A percentile compares a stretch with the other conserved stretches of the same genome.
Evolutionary conservation across 2,329 filamentous ascomycete species (phyloP).

Genomic region (Scedosporium aurantiacum): DNA sequence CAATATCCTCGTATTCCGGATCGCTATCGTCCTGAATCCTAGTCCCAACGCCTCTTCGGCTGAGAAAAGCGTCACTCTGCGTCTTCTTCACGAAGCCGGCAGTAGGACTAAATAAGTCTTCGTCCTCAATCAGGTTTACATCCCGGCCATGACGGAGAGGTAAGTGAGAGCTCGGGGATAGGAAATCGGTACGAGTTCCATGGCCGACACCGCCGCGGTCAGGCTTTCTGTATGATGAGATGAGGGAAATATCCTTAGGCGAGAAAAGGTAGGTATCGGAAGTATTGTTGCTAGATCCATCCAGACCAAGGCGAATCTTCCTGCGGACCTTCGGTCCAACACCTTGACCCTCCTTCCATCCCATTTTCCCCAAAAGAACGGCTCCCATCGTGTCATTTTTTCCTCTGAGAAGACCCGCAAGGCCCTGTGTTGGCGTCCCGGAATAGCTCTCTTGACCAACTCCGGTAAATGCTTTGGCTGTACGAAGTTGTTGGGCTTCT

Average conservation of each 20-base stretch:
- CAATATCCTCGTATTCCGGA: constrained; percentile 89
- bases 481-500: constrained; percentile 65
- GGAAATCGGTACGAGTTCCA: neutral
- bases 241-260: constrained; percentile 54
- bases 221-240: neutral
- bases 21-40: constrained; percentile 86
- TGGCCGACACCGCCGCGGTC: neutral
- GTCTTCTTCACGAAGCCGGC: neutral
- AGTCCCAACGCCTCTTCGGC: constrained; percentile 62
- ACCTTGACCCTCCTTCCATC: constrained; percentile 89
- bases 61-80: neutral
- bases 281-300: constrained; percentile 11
- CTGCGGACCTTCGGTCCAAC: constrained; percentile 78
- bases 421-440: constrained; percentile 11
- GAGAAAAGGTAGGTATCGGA: constrained; percentile 63
- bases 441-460: constrained; percentile 41
- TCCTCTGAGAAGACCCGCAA: constrained; percentile 62
- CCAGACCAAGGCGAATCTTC: constrained; percentile 49
- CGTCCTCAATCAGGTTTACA: neutral
- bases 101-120: neutral
- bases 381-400: constrained; percentile 78
- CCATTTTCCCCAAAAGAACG: constrained; percentile 81
- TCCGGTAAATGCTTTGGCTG: constrained; percentile 60
- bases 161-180: constrained; percentile 29
- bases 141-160: neutral